A percentile compares a stretch with the other conserved stretches of the same genome.
Conservation (phyloP, 768 basidiomycete species). For the Xerocomellus amylosporus region DNA sequence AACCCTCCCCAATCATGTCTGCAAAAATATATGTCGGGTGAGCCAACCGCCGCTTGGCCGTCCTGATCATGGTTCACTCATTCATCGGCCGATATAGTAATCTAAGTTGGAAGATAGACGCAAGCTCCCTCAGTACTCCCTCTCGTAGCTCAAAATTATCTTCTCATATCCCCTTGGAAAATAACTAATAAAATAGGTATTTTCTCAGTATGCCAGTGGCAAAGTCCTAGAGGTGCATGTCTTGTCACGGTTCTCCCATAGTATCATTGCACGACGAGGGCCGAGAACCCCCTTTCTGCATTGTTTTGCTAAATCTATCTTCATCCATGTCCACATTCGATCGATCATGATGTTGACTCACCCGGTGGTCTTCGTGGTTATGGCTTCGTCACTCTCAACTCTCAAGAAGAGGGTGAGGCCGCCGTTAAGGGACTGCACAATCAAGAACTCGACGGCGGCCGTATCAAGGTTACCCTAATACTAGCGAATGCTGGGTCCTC, state of each 20-base stretch:
- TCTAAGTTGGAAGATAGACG: conserved; percentile 36
- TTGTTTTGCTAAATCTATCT: conserved; percentile 27
- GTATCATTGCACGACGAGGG: conserved; percentile 33
- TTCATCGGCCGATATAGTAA: conserved; percentile 18
- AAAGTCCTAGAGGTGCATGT: conserved; percentile 50
- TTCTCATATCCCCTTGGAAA: neutral
- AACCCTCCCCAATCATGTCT: conserved; percentile 23
- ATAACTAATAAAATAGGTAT: conserved; percentile 36
- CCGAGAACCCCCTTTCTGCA: conserved; percentile 23
- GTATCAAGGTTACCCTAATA: conserved; percentile 51
- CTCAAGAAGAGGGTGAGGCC: conserved; percentile 37
- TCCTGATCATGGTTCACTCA: neutral
- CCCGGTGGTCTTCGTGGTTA: conserved; percentile 55
- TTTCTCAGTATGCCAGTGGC: conserved; percentile 43
- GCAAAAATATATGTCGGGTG: conserved; percentile 35
- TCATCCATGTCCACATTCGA: conserved; percentile 25
- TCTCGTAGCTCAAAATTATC: conserved; percentile 9
- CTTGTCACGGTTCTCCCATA: conserved; percentile 27
- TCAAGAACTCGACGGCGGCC: conserved; percentile 52
- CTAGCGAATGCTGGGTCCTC: conserved; percentile 31
- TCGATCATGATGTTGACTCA: conserved; percentile 7
- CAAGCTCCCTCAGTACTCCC: conserved; percentile 18
- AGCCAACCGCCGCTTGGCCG: conserved; percentile 3
- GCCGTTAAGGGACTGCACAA: conserved; percentile 48
- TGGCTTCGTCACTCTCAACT: conserved; percentile 48